Base-by-base conservation (phyloP, 495 filamentous ascomycete genomes). In the Hyaloscypha finlandica region DNA sequence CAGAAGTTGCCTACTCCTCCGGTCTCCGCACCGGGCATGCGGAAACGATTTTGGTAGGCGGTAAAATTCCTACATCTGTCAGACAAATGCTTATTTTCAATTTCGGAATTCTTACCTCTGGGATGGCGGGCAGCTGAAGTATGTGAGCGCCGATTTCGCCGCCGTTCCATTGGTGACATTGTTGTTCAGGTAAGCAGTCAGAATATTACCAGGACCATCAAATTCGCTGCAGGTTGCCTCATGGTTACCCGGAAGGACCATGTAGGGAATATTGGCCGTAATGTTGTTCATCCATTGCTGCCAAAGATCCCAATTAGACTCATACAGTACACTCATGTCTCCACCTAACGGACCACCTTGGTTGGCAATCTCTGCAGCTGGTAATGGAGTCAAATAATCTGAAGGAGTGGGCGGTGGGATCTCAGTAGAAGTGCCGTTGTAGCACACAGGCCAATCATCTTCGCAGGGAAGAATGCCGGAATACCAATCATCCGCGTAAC, bases 291-390 rank as follows among this genome's bases (percentile, higher is more conserved):
- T 68, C 80, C 64, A 66, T 22, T 70, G 63, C 71, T 85, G 85
- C 75, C 85, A 85, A 32, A 84, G 80, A 68, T 86, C 82, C 29
- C 84, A 74, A 61, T 85, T 85, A 3, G 78, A 74, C 66, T 86
- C 82, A 67, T 85, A 86, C 37, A 81, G 78, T 8, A 80, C 73
- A 37, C 76, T 82, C 78, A 84, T 82, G 60, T 85, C 83, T 65
- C 81, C 81, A 48, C 81, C 81, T 16, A 75, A 61, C 19, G 81
- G 77, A 45, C 80, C 74, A 70, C 83, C 83, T 64, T 85, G 81
- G 69, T 81, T 79, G 42, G 83, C 39, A 14, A 78, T 67, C 68
- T 85, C 82, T 6, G 81, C 83, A 8, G 67, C 72, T 8, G 83
- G 82, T 0, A 85, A 73, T 12, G 83, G 82, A 19, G 63, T 66